Evolutionary conservation across 768 basidiomycete species (phyloP).

Genomic region (Boletus bicolor): DNA sequence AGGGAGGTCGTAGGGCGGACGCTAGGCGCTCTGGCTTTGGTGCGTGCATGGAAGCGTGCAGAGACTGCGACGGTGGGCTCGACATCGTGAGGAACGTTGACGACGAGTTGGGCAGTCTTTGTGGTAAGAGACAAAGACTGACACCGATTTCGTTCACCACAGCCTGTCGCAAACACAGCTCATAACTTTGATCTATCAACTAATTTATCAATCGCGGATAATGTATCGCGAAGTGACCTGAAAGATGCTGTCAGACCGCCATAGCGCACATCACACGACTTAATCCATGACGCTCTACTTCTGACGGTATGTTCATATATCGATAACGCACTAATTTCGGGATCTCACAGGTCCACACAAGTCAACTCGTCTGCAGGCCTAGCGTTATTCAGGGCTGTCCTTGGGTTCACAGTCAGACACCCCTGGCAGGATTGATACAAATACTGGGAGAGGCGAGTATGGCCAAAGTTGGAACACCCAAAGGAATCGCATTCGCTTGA

Average conservation of each 20-base stretch:
- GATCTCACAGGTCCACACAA: not conserved
- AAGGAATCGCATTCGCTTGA: too few species aligned
- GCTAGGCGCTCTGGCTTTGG: slow-evolving; percentile 39
- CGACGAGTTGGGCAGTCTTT: slow-evolving; percentile 8
- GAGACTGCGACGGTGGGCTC: slow-evolving; percentile 30
- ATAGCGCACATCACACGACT: not conserved
- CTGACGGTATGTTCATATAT: not conserved
- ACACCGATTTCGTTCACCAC: not conserved
- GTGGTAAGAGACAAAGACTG: slow-evolving; percentile 17
- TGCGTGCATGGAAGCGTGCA: slow-evolving; percentile 32
- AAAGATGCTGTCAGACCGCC: not conserved
- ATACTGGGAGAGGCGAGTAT: too few species aligned
- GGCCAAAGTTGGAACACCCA: too few species aligned
- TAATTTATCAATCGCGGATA: too few species aligned
- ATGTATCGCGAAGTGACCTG: not conserved
- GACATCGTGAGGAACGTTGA: slow-evolving; percentile 26
- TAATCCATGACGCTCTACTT: too few species aligned
- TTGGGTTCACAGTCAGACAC: not conserved
- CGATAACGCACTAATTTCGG: not conserved
- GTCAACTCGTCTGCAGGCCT: too few species aligned
- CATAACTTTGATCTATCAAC: not conserved
- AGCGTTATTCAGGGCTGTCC: not conserved
- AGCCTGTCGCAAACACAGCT: not conserved
- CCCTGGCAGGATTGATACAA: too few species aligned
- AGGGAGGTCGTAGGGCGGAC: slow-evolving; percentile 51